Evolutionary conservation across 2,329 filamentous ascomycete species (phyloP), one percentile per base, ranked within the genome.

Genomic region (Cladorrhinum sp.): DNA sequence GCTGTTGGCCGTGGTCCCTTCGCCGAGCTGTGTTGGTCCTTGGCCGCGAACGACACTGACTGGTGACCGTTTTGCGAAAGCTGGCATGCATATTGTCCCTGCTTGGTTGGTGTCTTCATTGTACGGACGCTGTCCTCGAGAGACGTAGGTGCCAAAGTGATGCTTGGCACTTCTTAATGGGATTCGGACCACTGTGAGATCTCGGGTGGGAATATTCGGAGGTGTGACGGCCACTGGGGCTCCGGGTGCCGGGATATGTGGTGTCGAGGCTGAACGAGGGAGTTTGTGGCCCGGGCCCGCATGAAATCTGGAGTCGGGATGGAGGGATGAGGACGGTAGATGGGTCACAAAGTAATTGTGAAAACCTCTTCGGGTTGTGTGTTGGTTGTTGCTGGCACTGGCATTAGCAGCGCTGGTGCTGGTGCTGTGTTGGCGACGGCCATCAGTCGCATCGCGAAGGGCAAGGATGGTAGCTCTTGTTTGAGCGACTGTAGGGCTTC

Each of bases 331-430:
- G 18, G 92, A 96, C 3, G 95, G 93, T 1, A 99, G 84, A 74
- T 97, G 92, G 8, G 95, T 96, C 62, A 98, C 91, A 75, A 99
- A 99, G 79, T 99, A 98, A 69, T 96, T 92, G 78, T 97, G 92
- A 75, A 98, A 98, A 64, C 76, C 74, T 52, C 84, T 82, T 56
- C 76, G 16, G 8, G 16, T 45, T n/a, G 41, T 45, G 78, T 36
- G 59, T 68, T 70, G 23, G 12, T 38, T 27, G 55, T 32, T 12
- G 10, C n/a, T 45, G 16, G n/a, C 18, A n/a, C 41, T 16, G 8
- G n/a, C 41, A 18, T 45, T 45, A 16, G 18, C 18, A n/a, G 41
- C 41, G 29, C 7, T 13, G 16, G n/a, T 52, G 55, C 16, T 41
- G 57, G 41, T 53, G 36, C 55, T 58, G 61, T 27, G 41, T 10